A percentile compares a stretch with the other conserved stretches of the same genome.
Conservation (phyloP, 2,329 filamentous ascomycete genomes). For the Taxawa tesnikishii region DNA sequence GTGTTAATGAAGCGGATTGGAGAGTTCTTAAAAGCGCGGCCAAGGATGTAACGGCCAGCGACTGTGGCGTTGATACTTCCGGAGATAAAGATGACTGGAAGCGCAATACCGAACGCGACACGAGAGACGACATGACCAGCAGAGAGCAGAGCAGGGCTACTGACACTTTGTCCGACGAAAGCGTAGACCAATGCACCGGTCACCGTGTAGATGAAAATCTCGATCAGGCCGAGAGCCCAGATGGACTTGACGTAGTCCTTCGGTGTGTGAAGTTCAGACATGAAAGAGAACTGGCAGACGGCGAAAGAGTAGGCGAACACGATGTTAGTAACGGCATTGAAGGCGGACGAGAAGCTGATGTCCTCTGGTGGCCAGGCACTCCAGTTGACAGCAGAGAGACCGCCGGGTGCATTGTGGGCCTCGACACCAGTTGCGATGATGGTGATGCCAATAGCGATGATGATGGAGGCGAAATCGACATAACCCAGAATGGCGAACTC, state of each 20-base stretch:
- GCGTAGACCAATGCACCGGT: slow-evolving; percentile 58
- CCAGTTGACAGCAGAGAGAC: slow-evolving; percentile 20
- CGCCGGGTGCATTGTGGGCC: slow-evolving; percentile 14
- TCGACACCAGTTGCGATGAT: slow-evolving; percentile 22
- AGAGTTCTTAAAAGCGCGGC: slow-evolving; percentile 49
- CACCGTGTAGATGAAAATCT: slow-evolving; percentile 51
- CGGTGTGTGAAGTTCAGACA: slow-evolving; percentile 53
- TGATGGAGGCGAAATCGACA: slow-evolving; percentile 23
- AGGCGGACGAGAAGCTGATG: slow-evolving; percentile 40
- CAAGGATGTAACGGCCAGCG: slow-evolving; percentile 44
- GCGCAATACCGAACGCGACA: slow-evolving; percentile 56
- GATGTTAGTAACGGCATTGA: slow-evolving; percentile 57
- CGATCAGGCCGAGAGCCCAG: slow-evolving; percentile 49
- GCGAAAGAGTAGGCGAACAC: slow-evolving; percentile 49
- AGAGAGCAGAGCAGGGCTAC: slow-evolving; percentile 55
- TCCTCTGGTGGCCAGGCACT: slow-evolving; percentile 20
- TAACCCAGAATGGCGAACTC: slow-evolving; percentile 23
- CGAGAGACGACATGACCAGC: slow-evolving; percentile 45
- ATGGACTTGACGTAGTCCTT: slow-evolving; percentile 47
- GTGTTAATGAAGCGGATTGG: slow-evolving; percentile 30
- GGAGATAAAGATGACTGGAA: slow-evolving; percentile 62
- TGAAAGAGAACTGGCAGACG: slow-evolving; percentile 54
- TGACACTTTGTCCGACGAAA: slow-evolving; percentile 49
- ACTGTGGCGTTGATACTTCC: slow-evolving; percentile 56
- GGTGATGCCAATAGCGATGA: slow-evolving; percentile 21